Base-by-base conservation (phyloP, 495 filamentous ascomycete species). In the Aspergillus steynii region DNA sequence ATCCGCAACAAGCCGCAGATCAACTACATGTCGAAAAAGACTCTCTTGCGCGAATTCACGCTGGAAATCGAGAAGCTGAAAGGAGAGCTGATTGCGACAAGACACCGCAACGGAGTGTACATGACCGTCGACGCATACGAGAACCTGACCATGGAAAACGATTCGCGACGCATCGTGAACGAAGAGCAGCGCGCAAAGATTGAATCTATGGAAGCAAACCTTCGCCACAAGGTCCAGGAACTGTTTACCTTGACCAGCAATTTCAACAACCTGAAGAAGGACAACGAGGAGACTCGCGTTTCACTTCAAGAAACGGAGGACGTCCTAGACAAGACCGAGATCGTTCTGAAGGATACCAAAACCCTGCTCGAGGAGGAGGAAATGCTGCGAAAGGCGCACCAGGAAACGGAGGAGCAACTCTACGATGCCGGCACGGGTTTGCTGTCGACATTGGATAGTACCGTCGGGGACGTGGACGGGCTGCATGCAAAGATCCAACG, bases 1-100 rank as follows among this genome's bases (percentile, higher is more conserved):
- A 99, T 99, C 62, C 89, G 91, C 26, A 99, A 99, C 72, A 97
- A 97, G 71, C 95, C 95, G 4, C 95, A 99, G 68, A 84, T 96
- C 66, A 98, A 98, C 72, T 89, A 90, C 32, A 84, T 97, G 56
- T 92, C 90, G 20, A 99, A 98, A 73, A 94, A 94, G 72, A 96
- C 91, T 4, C 74, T 98, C 25, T 83, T 99, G 0, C 84, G 84
- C 29, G 96, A 99, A 56, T 96, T 96, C 61, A 93, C 96, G 0
- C 74, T 82, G n/a, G 96, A 98, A 65, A 96, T 98, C 57, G 91
- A 99, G 73, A 92, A 89, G 67, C 82, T 99, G 48, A 96, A 96
- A 77, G 90, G 88, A 55, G 96, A 98, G 66, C 83, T 99, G 9
- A 93, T 97, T 58, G 92, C 92, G 8, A 95, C 96, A 5, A 83